Evolutionary conservation across 2,329 filamentous ascomycete species (phyloP).

Genomic region (Daldinia eschscholtzii): DNA sequence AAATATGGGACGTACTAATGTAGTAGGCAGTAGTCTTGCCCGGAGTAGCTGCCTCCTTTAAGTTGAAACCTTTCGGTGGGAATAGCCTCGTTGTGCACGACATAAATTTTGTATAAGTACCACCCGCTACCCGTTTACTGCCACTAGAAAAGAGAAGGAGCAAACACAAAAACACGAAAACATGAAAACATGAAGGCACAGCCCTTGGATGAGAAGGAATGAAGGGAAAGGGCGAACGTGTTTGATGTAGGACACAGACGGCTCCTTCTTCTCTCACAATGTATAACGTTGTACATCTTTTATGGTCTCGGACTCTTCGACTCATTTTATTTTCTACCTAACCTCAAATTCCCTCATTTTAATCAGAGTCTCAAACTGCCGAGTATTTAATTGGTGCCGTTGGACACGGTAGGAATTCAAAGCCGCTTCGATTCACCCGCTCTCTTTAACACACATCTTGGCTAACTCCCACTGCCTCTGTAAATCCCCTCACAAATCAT

Average conservation of each 20-base stretch:
- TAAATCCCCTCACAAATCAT: neutral
- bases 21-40: neutral
- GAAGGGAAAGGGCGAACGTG: constrained; percentile 22
- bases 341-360: neutral
- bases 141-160: neutral
- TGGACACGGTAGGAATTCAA: neutral
- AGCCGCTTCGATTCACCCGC: neutral
- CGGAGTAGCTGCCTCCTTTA: neutral
- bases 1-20: neutral
- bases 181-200: neutral
- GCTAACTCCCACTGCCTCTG: neutral
- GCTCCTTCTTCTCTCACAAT: constrained; percentile 7
- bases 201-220: neutral
- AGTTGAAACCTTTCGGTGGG: neutral
- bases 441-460: neutral
- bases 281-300: constrained; percentile 17
- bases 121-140: constrained; percentile 4
- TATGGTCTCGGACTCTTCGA: neutral
- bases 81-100: constrained; percentile 17
- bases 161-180: constrained; percentile 18
- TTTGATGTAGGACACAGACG: constrained; percentile 6
- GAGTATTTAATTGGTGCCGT: neutral
- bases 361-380: neutral
- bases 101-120: neutral
- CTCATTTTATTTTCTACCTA: neutral